phyloP scores from a whole-genome alignment of 1,139 yeast species.

The Sugiyamaella neomexicana region DNA sequence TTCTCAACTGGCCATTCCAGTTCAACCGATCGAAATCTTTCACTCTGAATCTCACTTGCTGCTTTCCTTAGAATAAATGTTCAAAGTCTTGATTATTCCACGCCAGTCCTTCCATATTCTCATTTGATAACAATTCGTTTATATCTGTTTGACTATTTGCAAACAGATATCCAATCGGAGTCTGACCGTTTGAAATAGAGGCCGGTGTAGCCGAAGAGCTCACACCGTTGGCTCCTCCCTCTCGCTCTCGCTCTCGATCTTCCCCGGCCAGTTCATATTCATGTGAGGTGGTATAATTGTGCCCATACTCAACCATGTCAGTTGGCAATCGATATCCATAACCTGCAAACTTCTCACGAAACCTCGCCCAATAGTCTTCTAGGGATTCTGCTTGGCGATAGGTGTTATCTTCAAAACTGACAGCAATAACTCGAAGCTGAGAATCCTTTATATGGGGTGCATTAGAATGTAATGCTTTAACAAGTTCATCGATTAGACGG shows the following conservation, averaged over 20 bases:
- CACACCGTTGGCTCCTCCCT: not conserved
- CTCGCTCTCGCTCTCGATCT: not conserved
- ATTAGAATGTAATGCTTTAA: conserved; percentile 15
- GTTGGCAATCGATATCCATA: conserved; percentile 17
- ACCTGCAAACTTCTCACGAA: conserved; percentile 17
- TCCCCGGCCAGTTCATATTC: conserved; percentile 2
- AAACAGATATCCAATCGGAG: conserved; percentile 3
- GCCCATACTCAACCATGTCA: not conserved
- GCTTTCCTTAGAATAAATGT: not conserved
- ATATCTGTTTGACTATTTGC: conserved; percentile 3
- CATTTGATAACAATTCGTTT: conserved; percentile 11
- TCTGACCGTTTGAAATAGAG: conserved; percentile 4
- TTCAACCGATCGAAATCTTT: too few species aligned
- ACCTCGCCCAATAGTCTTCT: conserved; percentile 16
- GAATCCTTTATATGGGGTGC: conserved; percentile 18
- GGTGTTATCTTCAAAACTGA: conserved; percentile 19
- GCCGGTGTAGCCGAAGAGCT: not conserved
- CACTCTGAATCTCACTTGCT: too few species aligned
- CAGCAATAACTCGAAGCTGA: conserved; percentile 19
- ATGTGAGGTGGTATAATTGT: not conserved
- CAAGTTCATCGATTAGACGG: conserved; percentile 17
- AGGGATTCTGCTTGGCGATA: conserved; percentile 11
- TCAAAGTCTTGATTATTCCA: conserved; percentile 15
- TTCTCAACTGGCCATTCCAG: too few species aligned
- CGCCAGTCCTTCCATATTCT: conserved; percentile 3